phyloP scores from a whole-genome alignment of 305 asterid genomes.

The Fraxinus latifolia region DNA sequence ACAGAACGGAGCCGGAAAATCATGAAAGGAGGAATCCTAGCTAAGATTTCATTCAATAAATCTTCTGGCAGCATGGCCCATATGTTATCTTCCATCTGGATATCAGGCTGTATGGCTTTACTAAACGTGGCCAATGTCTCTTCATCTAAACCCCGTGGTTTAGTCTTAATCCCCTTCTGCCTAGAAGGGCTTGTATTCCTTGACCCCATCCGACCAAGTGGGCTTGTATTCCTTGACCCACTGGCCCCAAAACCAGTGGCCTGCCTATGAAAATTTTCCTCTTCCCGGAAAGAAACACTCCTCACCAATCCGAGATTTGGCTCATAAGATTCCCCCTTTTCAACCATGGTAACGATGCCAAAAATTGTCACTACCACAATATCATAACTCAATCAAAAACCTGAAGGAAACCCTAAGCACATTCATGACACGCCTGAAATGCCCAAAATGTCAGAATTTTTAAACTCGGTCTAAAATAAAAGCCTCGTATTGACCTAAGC shows the following conservation, averaged over 20 bases:
- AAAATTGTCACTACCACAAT: slow-evolving; percentile 12
- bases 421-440: not conserved
- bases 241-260: slow-evolving; percentile 51
- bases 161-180: slow-evolving; percentile 72
- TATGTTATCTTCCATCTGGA: slow-evolving; percentile 90
- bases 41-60: slow-evolving; percentile 79
- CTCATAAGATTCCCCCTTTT: slow-evolving; percentile 66
- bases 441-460: not conserved
- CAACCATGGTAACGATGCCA: slow-evolving; percentile 29
- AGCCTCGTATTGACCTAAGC: not conserved
- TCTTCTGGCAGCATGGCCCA: slow-evolving; percentile 99
- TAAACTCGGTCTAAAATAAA: not conserved
- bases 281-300: slow-evolving; percentile 53
- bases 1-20: slow-evolving; percentile 87
- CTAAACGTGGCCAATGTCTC: slow-evolving; percentile 65
- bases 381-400: slow-evolving; percentile 13
- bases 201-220: slow-evolving; percentile 65
- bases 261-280: slow-evolving; percentile 54
- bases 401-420: slow-evolving; percentile 5
- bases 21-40: slow-evolving; percentile 93
- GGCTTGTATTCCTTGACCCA: slow-evolving; percentile 79
- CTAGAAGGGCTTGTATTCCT: slow-evolving; percentile 90
- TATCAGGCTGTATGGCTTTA: slow-evolving; percentile 66
- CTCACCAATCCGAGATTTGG: slow-evolving; percentile 44
- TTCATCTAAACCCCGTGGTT: slow-evolving; percentile 93